A percentile compares a stretch with the other conserved stretches of the same genome.
phyloP scores from a whole-genome alignment of 495 filamentous ascomycete species.

The Tuber indicum region DNA sequence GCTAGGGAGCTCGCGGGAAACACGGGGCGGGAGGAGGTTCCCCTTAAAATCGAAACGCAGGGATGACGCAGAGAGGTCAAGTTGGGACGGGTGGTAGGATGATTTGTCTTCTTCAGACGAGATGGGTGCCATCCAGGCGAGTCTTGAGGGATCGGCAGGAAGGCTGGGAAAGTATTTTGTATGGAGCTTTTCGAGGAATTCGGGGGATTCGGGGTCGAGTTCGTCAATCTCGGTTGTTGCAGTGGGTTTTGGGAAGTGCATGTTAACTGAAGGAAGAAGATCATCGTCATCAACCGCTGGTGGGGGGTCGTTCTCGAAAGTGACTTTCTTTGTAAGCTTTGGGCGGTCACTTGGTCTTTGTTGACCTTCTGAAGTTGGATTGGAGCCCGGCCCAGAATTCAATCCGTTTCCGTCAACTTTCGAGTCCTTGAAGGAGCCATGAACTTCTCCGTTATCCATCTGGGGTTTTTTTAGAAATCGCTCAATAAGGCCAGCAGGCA shows the following conservation, averaged over 20 bases:
- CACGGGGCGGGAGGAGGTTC: conserved; percentile 64
- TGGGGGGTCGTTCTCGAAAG: conserved; percentile 9
- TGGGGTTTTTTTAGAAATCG: conserved; percentile 70
- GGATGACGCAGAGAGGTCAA: conserved; percentile 62
- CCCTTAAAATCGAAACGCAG: conserved; percentile 87
- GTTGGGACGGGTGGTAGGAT: conserved; percentile 70
- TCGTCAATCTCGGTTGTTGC: conserved; percentile 48
- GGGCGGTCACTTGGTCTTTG: conserved; percentile 43
- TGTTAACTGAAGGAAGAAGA: conserved; percentile 19
- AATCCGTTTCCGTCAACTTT: conserved; percentile 44
- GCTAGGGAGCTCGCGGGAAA: conserved; percentile 62
- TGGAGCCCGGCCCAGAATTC: conserved; percentile 6
- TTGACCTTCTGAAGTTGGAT: conserved; percentile 8
- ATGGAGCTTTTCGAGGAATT: conserved; percentile 79
- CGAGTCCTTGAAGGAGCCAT: conserved; percentile 44
- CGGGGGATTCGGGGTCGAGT: conserved; percentile 72
- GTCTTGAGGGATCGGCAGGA: conserved; percentile 70
- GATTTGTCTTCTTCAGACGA: conserved; percentile 57
- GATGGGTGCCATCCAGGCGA: conserved; percentile 82
- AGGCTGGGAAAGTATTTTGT: conserved; percentile 86
- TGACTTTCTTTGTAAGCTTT: conserved; percentile 20
- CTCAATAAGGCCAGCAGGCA: conserved; percentile 67
- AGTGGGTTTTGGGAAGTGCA: conserved; percentile 60
- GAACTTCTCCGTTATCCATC: conserved; percentile 56
- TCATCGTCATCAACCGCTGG: conserved; percentile 13